phyloP scores from a whole-genome alignment of 306 rosid species.

The Fragaria nilgerrensis region DNA sequence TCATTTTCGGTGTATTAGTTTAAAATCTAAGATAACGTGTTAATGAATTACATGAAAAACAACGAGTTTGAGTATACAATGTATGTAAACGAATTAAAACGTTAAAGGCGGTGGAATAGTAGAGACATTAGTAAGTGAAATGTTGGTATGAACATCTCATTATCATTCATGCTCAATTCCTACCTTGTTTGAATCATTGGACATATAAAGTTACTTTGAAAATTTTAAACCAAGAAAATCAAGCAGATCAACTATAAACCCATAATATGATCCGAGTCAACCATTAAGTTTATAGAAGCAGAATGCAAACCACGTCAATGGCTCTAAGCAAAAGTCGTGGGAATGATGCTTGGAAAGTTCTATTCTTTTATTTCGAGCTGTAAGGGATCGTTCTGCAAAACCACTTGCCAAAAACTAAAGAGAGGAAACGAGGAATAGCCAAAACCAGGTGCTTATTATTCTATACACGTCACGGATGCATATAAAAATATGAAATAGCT shows the following conservation, averaged over 20 bases:
- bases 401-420: neutral
- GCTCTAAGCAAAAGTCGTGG: neutral
- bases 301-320: neutral
- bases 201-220: neutral
- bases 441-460: constrained; percentile 7
- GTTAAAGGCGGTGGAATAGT: no score
- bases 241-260: neutral
- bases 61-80: no score
- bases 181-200: neutral
- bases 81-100: no score
- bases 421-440: neutral
- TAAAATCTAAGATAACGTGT: no score
- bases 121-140: no score
- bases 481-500: neutral
- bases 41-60: no score
- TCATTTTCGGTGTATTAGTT: no score
- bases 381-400: neutral
- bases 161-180: neutral
- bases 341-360: neutral
- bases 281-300: neutral
- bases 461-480: neutral
- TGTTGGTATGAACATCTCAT: neutral
- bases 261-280: neutral
- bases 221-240: neutral
- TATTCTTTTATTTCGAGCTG: neutral